These are phyloP conservation scores for Corynascus novoguineensis DNA, from an alignment of 495 filamentous ascomycete genomes.

Conservation along the genomic window DNA sequence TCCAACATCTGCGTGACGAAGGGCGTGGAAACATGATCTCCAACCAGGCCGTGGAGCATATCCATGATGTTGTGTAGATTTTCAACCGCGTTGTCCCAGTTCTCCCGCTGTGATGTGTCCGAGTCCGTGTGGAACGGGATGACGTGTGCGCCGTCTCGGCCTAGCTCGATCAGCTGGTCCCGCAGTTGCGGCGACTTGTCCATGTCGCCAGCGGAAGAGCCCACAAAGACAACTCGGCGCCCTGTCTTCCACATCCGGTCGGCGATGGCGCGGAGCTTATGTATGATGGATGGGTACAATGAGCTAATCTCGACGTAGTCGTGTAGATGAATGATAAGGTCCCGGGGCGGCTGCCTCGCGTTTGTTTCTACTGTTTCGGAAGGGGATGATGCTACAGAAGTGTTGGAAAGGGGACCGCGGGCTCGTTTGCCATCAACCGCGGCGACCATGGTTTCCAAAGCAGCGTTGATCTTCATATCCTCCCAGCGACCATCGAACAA, in stretches of 20 bases:
- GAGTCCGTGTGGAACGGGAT: slow-evolving; percentile 28
- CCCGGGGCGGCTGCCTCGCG: slow-evolving; percentile 3
- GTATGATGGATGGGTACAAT: slow-evolving; percentile 57
- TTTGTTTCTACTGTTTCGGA: no score
- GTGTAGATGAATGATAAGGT: slow-evolving; percentile 66
- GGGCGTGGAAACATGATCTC: slow-evolving; percentile 13
- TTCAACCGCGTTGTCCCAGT: slow-evolving; percentile 30
- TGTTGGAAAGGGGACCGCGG: no score
- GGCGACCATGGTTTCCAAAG: slow-evolving; percentile 35
- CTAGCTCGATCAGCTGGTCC: slow-evolving; percentile 31
- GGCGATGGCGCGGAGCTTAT: slow-evolving; percentile 62
- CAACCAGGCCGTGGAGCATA: slow-evolving; percentile 32
- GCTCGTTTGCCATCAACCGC: slow-evolving; percentile 28
- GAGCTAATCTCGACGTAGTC: slow-evolving; percentile 71
- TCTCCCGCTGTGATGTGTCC: slow-evolving; percentile 15
- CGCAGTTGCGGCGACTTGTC: slow-evolving; percentile 29
- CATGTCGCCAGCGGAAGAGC: slow-evolving; percentile 47
- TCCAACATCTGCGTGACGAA: slow-evolving; percentile 16
- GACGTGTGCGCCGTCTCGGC: slow-evolving; percentile 27
- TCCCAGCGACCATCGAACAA: slow-evolving; percentile 36
- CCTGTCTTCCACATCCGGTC: slow-evolving; percentile 63
- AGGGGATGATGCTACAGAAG: no score
- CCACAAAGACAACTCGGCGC: slow-evolving; percentile 68
- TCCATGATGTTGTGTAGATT: slow-evolving; percentile 39
- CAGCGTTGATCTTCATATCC: slow-evolving; percentile 38